Conservation (phyloP, 768 basidiomycete genomes). For the Leucocoprinus birnbaumii region DNA sequence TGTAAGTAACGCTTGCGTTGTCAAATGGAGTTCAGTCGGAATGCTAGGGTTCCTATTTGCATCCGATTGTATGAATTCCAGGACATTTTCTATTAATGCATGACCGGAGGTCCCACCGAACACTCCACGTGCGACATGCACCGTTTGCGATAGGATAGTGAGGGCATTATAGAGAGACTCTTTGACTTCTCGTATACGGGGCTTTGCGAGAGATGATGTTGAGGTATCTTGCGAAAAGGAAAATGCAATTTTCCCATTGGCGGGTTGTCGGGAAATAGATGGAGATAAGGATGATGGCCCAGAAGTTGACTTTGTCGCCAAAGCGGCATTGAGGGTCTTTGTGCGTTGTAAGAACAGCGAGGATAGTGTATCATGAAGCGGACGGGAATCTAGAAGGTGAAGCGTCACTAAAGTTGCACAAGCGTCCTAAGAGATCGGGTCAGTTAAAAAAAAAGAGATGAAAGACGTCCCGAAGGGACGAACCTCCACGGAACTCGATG, state of each 20-base stretch:
- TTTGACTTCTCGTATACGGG: constrained; percentile 47
- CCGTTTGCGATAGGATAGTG: constrained; percentile 55
- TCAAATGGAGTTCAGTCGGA: constrained; percentile 54
- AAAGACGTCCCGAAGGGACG: constrained; percentile 14
- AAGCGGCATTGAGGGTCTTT: constrained; percentile 38
- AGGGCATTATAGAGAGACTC: constrained; percentile 50
- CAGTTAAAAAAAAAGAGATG: neutral
- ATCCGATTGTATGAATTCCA: constrained; percentile 63
- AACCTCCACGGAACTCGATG: constrained; percentile 51
- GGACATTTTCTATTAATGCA: constrained; percentile 47
- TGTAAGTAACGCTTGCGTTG: constrained; percentile 64
- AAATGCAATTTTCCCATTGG: constrained; percentile 5
- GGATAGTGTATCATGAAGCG: constrained; percentile 68
- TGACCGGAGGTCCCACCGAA: constrained; percentile 30
- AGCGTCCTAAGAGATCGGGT: constrained; percentile 44
- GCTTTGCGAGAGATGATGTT: constrained; percentile 23
- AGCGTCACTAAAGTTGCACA: constrained; percentile 81
- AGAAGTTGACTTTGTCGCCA: constrained; percentile 9
- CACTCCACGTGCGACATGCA: constrained; percentile 52
- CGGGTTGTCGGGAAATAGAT: neutral
- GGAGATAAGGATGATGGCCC: neutral
- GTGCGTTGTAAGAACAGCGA: constrained; percentile 72
- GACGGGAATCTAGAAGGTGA: constrained; percentile 85
- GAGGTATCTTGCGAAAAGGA: constrained; percentile 7
- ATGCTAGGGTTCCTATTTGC: constrained; percentile 23